Conservation (phyloP, 177 flowering plant species). For the Telopea speciosissima region DNA sequence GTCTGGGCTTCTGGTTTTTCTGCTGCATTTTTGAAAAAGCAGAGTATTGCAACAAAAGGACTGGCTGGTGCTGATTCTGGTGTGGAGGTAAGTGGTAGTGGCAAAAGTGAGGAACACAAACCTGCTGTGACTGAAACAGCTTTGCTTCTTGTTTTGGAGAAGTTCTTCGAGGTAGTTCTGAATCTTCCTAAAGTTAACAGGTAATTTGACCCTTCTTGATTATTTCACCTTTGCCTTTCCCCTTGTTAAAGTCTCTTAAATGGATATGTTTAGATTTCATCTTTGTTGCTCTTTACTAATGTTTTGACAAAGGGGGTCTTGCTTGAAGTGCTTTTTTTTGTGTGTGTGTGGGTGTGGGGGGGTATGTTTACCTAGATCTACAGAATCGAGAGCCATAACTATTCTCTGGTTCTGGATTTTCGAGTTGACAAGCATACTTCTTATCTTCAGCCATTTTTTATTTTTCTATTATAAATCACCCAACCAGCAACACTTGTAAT, state of each 20-base stretch:
- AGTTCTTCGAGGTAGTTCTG: slow-evolving; percentile 73
- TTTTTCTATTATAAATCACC: neutral
- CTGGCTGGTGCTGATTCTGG: slow-evolving; percentile 15
- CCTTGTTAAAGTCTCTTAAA: too few species aligned
- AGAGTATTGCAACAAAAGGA: slow-evolving; percentile 76
- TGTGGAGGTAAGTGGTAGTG: slow-evolving; percentile 17
- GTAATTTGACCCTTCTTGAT: slow-evolving; percentile 26
- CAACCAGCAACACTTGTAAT: neutral
- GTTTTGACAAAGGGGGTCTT: too few species aligned
- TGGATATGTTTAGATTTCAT: too few species aligned
- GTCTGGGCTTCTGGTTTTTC: slow-evolving; percentile 99
- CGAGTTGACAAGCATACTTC: too few species aligned
- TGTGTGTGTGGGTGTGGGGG: too few species aligned
- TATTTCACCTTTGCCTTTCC: neutral
- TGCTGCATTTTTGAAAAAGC: slow-evolving; percentile 90
- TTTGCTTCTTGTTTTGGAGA: slow-evolving; percentile 62
- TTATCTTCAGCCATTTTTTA: too few species aligned
- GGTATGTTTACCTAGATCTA: too few species aligned
- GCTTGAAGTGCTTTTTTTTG: too few species aligned
- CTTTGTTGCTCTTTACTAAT: too few species aligned
- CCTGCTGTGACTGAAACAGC: slow-evolving; percentile 85
- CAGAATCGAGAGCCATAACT: too few species aligned
- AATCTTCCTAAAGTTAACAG: slow-evolving; percentile 79
- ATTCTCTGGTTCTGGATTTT: too few species aligned
- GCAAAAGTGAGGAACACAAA: slow-evolving; percentile 30